Evolutionary conservation across 2,329 filamentous ascomycete species (phyloP).

Genomic region (Aspergillus floridensis): DNA sequence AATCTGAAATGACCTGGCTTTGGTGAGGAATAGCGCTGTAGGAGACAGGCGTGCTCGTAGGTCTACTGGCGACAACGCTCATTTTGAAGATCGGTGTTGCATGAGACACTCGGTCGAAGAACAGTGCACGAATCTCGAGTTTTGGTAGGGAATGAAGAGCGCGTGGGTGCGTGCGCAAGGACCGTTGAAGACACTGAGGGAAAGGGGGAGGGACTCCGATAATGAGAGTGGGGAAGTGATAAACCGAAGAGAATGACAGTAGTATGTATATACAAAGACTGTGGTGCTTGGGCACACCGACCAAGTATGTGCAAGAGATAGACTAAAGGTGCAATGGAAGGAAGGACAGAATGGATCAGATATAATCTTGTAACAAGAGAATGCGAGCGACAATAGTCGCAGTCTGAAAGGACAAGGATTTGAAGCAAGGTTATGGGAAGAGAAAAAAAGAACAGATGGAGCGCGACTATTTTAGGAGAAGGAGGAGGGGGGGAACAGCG

Average conservation of each 20-base stretch:
- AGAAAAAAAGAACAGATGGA: slow-evolving; percentile 13
- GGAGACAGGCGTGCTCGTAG: slow-evolving; percentile 33
- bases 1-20: slow-evolving; percentile 23
- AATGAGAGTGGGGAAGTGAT: slow-evolving; percentile 12
- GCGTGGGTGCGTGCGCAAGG: slow-evolving; percentile 6
- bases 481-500: slow-evolving; percentile 6
- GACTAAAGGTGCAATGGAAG: not conserved
- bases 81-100: slow-evolving; percentile 27
- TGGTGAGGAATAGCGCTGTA: slow-evolving; percentile 29
- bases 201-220: slow-evolving; percentile 10
- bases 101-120: slow-evolving; percentile 16
- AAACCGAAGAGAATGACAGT: slow-evolving; percentile 1
- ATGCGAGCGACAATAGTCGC: not conserved
- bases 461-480: slow-evolving; percentile 19
- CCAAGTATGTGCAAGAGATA: slow-evolving; percentile 6
- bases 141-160: slow-evolving; percentile 2
- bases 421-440: not conserved
- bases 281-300: not conserved
- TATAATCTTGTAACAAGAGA: not conserved
- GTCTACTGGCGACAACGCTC: slow-evolving; percentile 42
- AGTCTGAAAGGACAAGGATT: slow-evolving; percentile 2
- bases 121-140: slow-evolving; percentile 3
- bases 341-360: slow-evolving; percentile 5
- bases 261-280: slow-evolving; percentile 2
- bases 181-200: slow-evolving; percentile 8